Conservation (phyloP, 2,329 filamentous ascomycete genomes). For the Reticulascus tulasneorum region DNA sequence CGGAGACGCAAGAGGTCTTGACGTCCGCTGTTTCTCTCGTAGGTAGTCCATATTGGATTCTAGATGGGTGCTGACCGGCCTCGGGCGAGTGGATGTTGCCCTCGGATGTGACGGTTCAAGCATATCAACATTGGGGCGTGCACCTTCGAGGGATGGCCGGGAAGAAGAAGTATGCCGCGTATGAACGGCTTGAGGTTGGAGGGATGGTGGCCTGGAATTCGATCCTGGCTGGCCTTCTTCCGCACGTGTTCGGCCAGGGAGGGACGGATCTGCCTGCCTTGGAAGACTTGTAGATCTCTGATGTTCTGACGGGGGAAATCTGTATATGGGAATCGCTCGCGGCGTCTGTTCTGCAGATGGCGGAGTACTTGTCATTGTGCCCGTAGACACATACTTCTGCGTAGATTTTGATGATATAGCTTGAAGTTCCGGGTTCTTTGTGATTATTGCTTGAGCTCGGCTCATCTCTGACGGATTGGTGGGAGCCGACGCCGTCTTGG, state of each 20-base stretch:
- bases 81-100: constrained; percentile 54
- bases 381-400: constrained; percentile 51
- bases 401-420: constrained; percentile 47
- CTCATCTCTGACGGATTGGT: constrained; percentile 46
- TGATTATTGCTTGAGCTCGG: constrained; percentile 61
- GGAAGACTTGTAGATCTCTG: constrained; percentile 23
- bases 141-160: constrained; percentile 67
- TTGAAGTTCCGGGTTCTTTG: constrained; percentile 57
- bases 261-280: constrained; percentile 17
- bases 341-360: constrained; percentile 49
- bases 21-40: constrained; percentile 66
- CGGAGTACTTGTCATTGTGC: constrained; percentile 72
- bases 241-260: background rate
- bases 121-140: constrained; percentile 61
- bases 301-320: constrained; percentile 18
- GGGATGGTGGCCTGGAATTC: constrained; percentile 18
- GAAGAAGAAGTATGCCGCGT: constrained; percentile 44
- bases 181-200: constrained; percentile 21
- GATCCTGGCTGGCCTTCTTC: constrained; percentile 17
- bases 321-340: constrained; percentile 14
- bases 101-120: constrained; percentile 51
- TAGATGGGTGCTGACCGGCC: constrained; percentile 79
- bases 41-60: constrained; percentile 80
- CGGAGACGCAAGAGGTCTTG: constrained; percentile 34
- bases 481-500: constrained; percentile 31